These are phyloP conservation scores for Smittium culicis DNA, from an alignment of 371 early-diverging fungal genomes.

Conservation along the genomic window DNA sequence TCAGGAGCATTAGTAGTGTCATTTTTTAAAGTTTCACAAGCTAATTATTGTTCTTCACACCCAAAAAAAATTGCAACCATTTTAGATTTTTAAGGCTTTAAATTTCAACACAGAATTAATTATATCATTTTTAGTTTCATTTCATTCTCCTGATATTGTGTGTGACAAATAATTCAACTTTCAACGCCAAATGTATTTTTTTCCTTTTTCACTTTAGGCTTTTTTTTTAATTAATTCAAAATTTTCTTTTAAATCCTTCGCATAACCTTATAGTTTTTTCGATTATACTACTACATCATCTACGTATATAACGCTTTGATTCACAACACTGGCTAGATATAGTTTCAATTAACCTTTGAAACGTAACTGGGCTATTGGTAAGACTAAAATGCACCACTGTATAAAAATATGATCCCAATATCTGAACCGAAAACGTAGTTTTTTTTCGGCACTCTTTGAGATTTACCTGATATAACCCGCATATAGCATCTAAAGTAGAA, in stretches of 20 bases:
- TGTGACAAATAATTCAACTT: constrained; percentile 35
- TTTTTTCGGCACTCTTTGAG: constrained; percentile 25
- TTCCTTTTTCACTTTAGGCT: constrained; percentile 20
- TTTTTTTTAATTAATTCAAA: constrained; percentile 20
- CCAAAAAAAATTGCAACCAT: constrained; percentile 12
- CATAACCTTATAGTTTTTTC: constrained; percentile 32
- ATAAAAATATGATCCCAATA: constrained; percentile 33
- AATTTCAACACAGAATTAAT: constrained; percentile 2
- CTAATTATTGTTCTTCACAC: no score
- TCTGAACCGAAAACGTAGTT: constrained; percentile 36
- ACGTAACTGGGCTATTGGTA: constrained; percentile 22
- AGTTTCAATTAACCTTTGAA: constrained; percentile 30
- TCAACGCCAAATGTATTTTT: constrained; percentile 37
- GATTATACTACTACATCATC: constrained; percentile 46
- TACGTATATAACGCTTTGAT: constrained; percentile 33
- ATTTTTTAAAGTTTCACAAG: no score
- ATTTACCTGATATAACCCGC: constrained; percentile 31
- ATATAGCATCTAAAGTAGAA: constrained; percentile 22
- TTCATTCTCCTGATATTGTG: constrained; percentile 16
- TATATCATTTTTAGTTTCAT: not conserved
- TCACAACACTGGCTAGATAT: constrained; percentile 27
- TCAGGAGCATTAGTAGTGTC: no score
- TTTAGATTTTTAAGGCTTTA: constrained; percentile 12
- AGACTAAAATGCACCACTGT: constrained; percentile 40
- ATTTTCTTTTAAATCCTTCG: constrained; percentile 26